Base-by-base conservation (phyloP, 139 green algal species). In the Monoraphidium neglectum region DNA sequence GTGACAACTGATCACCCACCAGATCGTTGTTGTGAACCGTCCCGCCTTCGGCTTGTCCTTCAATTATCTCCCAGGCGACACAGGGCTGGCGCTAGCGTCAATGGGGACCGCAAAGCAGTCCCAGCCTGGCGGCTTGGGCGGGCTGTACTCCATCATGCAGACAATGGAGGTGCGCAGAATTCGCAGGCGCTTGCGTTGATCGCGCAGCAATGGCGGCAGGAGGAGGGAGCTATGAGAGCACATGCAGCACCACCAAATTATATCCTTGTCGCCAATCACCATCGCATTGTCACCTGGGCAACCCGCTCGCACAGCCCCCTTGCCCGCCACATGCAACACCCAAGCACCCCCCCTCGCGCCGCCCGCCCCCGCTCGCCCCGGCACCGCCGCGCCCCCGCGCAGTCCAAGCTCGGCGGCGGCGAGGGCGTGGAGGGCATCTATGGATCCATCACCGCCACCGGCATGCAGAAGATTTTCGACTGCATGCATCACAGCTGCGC, bases 361-460 rank as follows among this genome's bases (percentile, higher is more conserved):
- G 2, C 26, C 21, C 1, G 15, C 21, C n/a, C 59, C 59, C 59
- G 21, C 59, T 33, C 1, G 26, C 33, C 26, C 21, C 2, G 16
- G 32, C 54, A 23, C 53, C 21, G 30, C 13, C 2, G 13, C 1
- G 46, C 53, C 30, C 32, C 18, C 16, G n/a, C 69, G 61, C 89
- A 98, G 94, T 91, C 84, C 35, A 90, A 91, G 75, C 82, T 98
- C 13, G 94, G 94, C 3, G 94, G 94, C 21, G 94, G 94, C 13
- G 94, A 98, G 80, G 94, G 94, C 3, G 82, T 98, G 1, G 94
- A 97, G 65, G 94, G 94, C 15, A 86, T 98, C 30, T 98, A 98
- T 64, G 94, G 94, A 32, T 92, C 78, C 78, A 92, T 98, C 43
- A 95, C 89, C 18, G 74, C 83, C 16, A 76, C 72, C 2, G 87